Percentiles rank a stretch among this genome's conserved stretches.
Conservation (phyloP, 2,329 filamentous ascomycete genomes). For the Pyricularia pennisetigena region DNA sequence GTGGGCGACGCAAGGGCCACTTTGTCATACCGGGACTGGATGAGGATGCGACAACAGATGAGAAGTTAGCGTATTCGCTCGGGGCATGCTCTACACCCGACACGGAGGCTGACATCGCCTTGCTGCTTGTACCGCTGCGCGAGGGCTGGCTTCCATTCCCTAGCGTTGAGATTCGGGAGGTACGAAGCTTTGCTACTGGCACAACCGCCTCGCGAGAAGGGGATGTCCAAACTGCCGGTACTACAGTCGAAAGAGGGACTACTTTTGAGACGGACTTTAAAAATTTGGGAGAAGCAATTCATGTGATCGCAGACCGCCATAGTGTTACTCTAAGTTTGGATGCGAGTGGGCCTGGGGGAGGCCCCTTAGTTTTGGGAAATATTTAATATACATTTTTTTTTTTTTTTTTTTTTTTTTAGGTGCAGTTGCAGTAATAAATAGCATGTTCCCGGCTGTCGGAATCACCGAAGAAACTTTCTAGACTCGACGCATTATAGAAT, state of each 20-base stretch:
- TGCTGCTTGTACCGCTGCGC: constrained; percentile 72
- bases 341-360: not conserved
- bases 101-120: constrained; percentile 48
- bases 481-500: no score
- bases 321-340: not conserved
- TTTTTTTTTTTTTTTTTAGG: no score
- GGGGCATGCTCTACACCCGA: constrained; percentile 29
- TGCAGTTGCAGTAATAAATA: no score
- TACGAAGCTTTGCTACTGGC: constrained; percentile 20
- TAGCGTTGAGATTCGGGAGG: constrained; percentile 64
- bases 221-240: not conserved
- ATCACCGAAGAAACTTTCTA: no score
- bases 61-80: constrained; percentile 4
- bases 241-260: not conserved
- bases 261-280: not conserved
- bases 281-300: not conserved
- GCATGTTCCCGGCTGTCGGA: no score
- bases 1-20: constrained; percentile 69
- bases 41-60: constrained; percentile 8
- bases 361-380: not conserved
- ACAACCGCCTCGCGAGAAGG: not conserved
- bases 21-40: constrained; percentile 48
- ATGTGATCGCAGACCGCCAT: not conserved
- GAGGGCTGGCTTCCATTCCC: constrained; percentile 73
- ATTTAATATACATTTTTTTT: not conserved